Evolutionary conservation across 176 grass and related monocot species (phyloP).

Genomic region (Cenchrus fungigraminus): DNA sequence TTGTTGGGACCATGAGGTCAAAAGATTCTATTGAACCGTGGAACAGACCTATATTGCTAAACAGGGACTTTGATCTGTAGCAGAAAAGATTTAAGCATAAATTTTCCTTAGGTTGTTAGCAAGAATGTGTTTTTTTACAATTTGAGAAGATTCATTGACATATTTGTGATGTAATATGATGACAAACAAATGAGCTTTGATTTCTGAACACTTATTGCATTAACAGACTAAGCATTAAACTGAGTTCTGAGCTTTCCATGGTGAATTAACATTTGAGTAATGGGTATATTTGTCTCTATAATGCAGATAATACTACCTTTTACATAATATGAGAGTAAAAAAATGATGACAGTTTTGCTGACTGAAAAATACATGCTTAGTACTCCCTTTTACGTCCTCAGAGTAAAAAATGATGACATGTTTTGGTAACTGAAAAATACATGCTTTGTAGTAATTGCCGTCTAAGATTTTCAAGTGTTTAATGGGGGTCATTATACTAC

Average conservation of each 20-base stretch:
- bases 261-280: slow-evolving; percentile 1
- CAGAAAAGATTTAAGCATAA: neutral
- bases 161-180: neutral
- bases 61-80: neutral
- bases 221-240: neutral
- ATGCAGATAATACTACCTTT: neutral
- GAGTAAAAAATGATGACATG: neutral
- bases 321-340: neutral
- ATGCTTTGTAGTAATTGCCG: slow-evolving; percentile 7
- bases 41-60: neutral
- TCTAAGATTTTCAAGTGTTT: neutral
- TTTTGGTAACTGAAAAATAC: neutral
- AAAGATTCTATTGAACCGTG: neutral
- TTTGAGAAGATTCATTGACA: neutral
- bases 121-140: neutral
- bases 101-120: slow-evolving; percentile 3
- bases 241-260: neutral
- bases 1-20: neutral
- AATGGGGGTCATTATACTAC: neutral
- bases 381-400: neutral
- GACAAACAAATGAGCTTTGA: neutral
- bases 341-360: neutral
- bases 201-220: neutral
- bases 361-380: neutral
- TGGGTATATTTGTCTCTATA: neutral